A percentile compares a stretch with the other conserved stretches of the same genome.
phyloP scores from a whole-genome alignment of 169 alveolate species.

The Gregarina niphandrodes region DNA sequence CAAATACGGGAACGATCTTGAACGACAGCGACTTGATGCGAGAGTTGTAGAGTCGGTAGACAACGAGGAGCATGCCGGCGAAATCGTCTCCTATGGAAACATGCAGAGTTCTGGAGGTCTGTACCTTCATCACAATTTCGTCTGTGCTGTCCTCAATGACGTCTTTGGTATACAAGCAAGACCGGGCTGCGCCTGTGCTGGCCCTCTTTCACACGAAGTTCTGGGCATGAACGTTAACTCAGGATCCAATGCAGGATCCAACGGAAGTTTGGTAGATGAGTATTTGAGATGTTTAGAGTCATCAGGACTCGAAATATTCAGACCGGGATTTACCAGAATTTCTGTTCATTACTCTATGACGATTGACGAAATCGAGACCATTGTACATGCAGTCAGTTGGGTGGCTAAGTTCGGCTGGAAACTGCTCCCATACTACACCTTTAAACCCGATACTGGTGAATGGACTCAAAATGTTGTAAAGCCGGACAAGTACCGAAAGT shows the following conservation, averaged over 20 bases:
- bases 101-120: no score
- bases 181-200: constrained; percentile 83
- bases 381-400: constrained; percentile 34
- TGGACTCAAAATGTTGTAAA: constrained; percentile 20
- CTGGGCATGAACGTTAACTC: no score
- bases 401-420: constrained; percentile 65
- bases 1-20: no score
- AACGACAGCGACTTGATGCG: no score
- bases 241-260: no score
- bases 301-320: constrained; percentile 53
- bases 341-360: constrained; percentile 53
- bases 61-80: no score
- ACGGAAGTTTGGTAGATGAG: no score
- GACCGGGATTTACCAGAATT: constrained; percentile 69
- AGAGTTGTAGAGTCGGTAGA: no score
- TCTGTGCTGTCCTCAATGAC: constrained; percentile 63
- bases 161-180: constrained; percentile 68
- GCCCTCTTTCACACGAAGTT: constrained; percentile 53
- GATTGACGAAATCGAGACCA: constrained; percentile 36
- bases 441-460: constrained; percentile 42
- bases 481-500: neutral
- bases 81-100: no score
- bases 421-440: constrained; percentile 44
- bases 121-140: constrained; percentile 59
- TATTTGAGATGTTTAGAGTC: constrained; percentile 13